Base-by-base conservation (phyloP, 2,329 filamentous ascomycete species). In the Botryotinia convoluta region DNA sequence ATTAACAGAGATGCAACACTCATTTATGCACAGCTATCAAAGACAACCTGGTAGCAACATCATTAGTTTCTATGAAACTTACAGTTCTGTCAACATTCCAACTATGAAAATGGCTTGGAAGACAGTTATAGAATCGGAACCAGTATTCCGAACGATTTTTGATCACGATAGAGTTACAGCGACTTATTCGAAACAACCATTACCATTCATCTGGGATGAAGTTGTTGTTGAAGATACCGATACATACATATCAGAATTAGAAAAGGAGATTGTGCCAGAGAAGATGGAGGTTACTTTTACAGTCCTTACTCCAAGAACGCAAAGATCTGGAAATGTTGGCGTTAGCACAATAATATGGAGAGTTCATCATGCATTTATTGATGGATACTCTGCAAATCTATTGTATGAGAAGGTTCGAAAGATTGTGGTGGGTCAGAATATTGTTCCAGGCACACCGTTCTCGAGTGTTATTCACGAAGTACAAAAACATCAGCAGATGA, bases 321-420 rank as follows among this genome's bases (percentile, higher is more conserved):
- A 69, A 59, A 57, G 65, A 44, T 57, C 48, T 0, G 65, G 48
- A 44, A 42, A 69, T 22, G 48, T 32, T 32, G 65, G 65, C 2
- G 35, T 69, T 26, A 69, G 69, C 29, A 78, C 74, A 16, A 70
- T 81, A n/a, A 74, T 82, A 32, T 82, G 81, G 81, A 69, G 73
- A 4, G 75, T 82, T 16, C 81, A 83, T 71, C 81, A 82, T 73
- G 77, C 77, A 16, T 75, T 82, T 6, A 77, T 82, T 26, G 81
- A 83, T 76, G 81, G 81, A 1, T 78, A 74, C 18, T 82, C 81
- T 0, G 74, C 73, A 26, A 59, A 57, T 32, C 45, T 70, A 62
- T 42, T 75, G 48, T 63, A 75, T 3, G 20, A 60, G 1, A 74
- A 75, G 32, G 51, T 75, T 22, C 69, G 62, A 51, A 51, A 64